phyloP scores from a whole-genome alignment of 2,329 filamentous ascomycete genomes.

The Coleophoma cylindrospora region DNA sequence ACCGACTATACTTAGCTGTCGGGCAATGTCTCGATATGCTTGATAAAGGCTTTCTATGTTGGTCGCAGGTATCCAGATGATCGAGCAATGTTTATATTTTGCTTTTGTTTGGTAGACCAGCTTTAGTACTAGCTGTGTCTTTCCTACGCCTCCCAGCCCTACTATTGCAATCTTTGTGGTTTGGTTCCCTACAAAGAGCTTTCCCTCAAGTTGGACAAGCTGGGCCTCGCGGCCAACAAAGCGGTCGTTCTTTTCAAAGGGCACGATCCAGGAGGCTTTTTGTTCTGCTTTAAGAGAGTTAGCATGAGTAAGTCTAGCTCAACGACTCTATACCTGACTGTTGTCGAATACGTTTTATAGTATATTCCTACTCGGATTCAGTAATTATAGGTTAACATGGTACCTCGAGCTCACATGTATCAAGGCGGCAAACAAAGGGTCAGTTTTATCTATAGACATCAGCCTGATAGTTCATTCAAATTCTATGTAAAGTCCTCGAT shows the following conservation, averaged over 20 bases:
- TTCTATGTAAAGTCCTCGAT: too few species aligned
- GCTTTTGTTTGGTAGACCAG: slow-evolving; percentile 21
- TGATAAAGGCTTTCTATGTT: not conserved
- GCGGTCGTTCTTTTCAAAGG: not conserved
- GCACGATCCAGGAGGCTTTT: not conserved
- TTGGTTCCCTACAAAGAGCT: not conserved
- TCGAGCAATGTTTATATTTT: slow-evolving; percentile 14
- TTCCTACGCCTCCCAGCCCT: slow-evolving; percentile 8
- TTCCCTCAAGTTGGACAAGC: not conserved
- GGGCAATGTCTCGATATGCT: not conserved
- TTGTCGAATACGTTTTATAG: too few species aligned
- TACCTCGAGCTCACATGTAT: too few species aligned
- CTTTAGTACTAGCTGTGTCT: slow-evolving; percentile 28
- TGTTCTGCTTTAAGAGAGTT: too few species aligned
- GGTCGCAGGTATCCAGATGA: slow-evolving; percentile 27
- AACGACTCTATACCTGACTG: too few species aligned
- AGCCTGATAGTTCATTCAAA: too few species aligned
- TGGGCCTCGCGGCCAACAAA: not conserved
- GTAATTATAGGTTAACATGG: too few species aligned
- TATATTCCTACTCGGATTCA: too few species aligned
- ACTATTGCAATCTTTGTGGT: not conserved
- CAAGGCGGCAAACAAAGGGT: too few species aligned
- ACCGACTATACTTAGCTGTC: too few species aligned
- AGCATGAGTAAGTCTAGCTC: too few species aligned
- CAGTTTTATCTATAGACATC: too few species aligned